Evolutionary conservation across 768 basidiomycete genomes (phyloP), one percentile per base, ranked within the genome.

Genomic region (Russula compacta): DNA sequence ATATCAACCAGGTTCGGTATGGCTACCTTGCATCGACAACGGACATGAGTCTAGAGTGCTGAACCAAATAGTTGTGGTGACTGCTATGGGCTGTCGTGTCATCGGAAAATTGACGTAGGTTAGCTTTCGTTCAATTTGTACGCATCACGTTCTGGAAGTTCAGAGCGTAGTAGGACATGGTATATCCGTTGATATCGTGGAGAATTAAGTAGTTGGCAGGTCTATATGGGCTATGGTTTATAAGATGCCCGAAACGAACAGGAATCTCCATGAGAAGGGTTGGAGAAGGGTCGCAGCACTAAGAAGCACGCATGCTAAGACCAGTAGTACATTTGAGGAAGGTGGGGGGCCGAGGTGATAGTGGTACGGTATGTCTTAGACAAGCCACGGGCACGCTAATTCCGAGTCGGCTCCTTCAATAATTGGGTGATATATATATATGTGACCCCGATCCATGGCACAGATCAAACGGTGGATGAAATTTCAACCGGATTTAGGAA

Each of bases 401-500:
- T 29, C 52, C 10, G 2, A n/a, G 53, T 49, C 47, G 33, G n/a
- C 19, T 39, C 29, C 10, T 19, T 49, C 35, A 17, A 24, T 51
- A 12, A 36, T 51, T 58, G 5, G 17, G 36, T 39, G 35, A 46
- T 29, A 35, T 46, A 38, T 24, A 39, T 35, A 19, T 46, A 38
- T 24, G 29, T 35, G 14, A 32, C 32, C 19, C 42, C n/a, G 24
- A 35, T 49, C 53, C 40, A 29, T n/a, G 48, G 54, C 24, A 50
- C 33, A 15, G 29, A 56, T 50, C 59, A 17, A 50, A 43, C 52
- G 42, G 49, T 59, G 42, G 58, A 36, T 59, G 17, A 49, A 56
- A 43, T 33, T 6, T 19, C 17, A 43, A 33, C 38, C 43, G 17
- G 36, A 52, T 40, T 53, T 35, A 39, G 43, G 44, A 36, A 46